Evolutionary conservation across 2,329 filamentous ascomycete genomes (phyloP).

Genomic region (Pseudopyricularia cyperi): DNA sequence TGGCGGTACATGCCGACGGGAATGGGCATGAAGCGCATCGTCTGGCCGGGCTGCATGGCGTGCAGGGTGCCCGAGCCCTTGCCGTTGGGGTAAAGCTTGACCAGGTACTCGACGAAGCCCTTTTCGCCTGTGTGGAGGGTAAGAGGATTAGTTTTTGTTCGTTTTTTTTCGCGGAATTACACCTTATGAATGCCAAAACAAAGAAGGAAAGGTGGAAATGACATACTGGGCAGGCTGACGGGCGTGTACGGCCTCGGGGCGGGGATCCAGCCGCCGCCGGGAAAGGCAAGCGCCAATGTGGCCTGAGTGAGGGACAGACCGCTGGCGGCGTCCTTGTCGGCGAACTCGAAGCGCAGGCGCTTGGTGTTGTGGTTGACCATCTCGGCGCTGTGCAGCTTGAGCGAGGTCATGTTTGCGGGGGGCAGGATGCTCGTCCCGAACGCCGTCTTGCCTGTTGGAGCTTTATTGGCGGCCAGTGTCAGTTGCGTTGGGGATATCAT

Average conservation of each 20-base stretch:
- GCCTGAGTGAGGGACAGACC: slow-evolving; percentile 40
- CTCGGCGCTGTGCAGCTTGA: slow-evolving; percentile 37
- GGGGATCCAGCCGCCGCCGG: slow-evolving; percentile 42
- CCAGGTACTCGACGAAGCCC: slow-evolving; percentile 48
- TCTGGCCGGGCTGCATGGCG: slow-evolving; percentile 47
- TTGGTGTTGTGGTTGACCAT: slow-evolving; percentile 46
- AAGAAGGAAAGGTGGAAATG: not conserved
- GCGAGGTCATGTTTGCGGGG: slow-evolving; percentile 11
- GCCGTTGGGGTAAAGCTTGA: slow-evolving; percentile 57
- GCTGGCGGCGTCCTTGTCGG: slow-evolving; percentile 28
- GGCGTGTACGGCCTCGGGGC: slow-evolving; percentile 56
- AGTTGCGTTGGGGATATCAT: no score
- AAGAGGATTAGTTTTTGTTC: not conserved
- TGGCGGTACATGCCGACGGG: slow-evolving; percentile 40
- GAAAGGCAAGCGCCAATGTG: slow-evolving; percentile 47
- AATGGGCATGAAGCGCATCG: slow-evolving; percentile 43
- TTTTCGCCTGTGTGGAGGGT: slow-evolving; percentile 28
- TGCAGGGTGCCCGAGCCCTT: slow-evolving; percentile 55
- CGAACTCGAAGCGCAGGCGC: slow-evolving; percentile 40
- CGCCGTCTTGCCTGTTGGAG: not conserved
- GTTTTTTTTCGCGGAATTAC: not conserved
- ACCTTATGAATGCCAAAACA: not conserved
- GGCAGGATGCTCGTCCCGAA: not conserved
- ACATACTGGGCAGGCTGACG: slow-evolving; percentile 35
- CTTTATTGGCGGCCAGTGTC: not conserved